Conservation (phyloP, 257 asterid genomes). For the Coffea eugenioides region DNA sequence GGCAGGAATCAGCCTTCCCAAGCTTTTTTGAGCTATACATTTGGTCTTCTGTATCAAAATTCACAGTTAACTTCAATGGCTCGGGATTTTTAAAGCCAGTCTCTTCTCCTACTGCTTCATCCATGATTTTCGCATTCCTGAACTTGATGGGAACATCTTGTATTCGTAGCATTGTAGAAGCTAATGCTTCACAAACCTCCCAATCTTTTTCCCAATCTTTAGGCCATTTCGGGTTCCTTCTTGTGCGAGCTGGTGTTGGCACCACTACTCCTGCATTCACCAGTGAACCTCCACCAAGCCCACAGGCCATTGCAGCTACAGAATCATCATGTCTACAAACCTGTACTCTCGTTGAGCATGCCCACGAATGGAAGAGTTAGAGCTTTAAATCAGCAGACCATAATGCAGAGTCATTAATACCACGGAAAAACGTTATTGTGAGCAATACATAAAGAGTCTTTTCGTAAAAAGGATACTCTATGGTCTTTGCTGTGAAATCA, state of each 20-base stretch:
- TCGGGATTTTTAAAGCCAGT: slow-evolving; percentile 7
- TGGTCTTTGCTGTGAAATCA: too few relatives aligned
- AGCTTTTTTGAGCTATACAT: slow-evolving; percentile 16
- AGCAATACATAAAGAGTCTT: too few relatives aligned
- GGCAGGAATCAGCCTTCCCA: slow-evolving; percentile 30
- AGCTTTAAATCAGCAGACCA: too few relatives aligned
- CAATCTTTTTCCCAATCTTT: not conserved
- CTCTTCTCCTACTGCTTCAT: slow-evolving; percentile 25
- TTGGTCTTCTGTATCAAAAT: slow-evolving; percentile 35
- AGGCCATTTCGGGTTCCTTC: slow-evolving; percentile 51
- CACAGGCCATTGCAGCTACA: slow-evolving; percentile 47
- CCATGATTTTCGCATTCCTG: slow-evolving; percentile 39
- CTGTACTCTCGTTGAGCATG: slow-evolving; percentile 18
- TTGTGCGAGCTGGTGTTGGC: slow-evolving; percentile 37
- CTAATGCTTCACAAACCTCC: slow-evolving; percentile 28
- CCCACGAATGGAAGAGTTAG: not conserved
- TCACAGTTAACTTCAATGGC: slow-evolving; percentile 39
- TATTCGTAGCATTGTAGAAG: slow-evolving; percentile 42
- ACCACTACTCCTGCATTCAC: slow-evolving; percentile 55
- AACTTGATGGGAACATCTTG: slow-evolving; percentile 43
- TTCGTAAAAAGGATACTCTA: too few relatives aligned
- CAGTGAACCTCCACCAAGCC: slow-evolving; percentile 64
- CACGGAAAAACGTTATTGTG: too few relatives aligned
- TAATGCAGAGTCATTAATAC: too few relatives aligned
- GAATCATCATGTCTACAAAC: slow-evolving; percentile 41